These are phyloP conservation scores for Bryoglossum gracile DNA, from an alignment of 495 filamentous ascomycete species.

Conservation along the genomic window DNA sequence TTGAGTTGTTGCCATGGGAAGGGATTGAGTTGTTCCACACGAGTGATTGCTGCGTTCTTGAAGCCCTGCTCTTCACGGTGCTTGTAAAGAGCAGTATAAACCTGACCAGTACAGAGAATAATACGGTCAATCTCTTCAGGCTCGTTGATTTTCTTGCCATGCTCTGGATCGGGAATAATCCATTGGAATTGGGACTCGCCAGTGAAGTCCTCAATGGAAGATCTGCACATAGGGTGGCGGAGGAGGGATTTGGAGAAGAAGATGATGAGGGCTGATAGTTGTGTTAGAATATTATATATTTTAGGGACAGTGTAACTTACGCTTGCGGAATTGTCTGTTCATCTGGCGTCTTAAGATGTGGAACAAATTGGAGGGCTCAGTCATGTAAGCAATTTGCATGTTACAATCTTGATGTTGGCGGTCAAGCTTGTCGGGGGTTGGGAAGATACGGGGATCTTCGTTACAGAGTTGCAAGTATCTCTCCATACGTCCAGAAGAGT, in stretches of 20 bases:
- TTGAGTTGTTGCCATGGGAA: constrained; percentile 97
- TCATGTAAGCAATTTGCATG: constrained; percentile 97
- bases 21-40: constrained; percentile 94
- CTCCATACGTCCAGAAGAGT: constrained; percentile 96
- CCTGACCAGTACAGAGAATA: constrained; percentile 90
- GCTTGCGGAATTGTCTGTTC: constrained; percentile 98
- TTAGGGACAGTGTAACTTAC: constrained; percentile 45
- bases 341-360: constrained; percentile 95
- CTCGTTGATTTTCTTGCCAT: constrained; percentile 63
- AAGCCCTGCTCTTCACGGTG: constrained; percentile 77
- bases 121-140: constrained; percentile 90
- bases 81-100: constrained; percentile 84
- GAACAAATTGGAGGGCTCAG: constrained; percentile 87
- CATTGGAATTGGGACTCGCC: constrained; percentile 90
- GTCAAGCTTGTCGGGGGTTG: constrained; percentile 75
- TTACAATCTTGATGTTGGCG: constrained; percentile 99
- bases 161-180: constrained; percentile 85
- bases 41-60: constrained; percentile 85
- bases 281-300: background rate
- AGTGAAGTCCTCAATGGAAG: constrained; percentile 79
- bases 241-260: constrained; percentile 97
- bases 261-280: constrained; percentile 83
- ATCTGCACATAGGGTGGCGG: constrained; percentile 86
- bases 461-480: constrained; percentile 96
- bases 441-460: constrained; percentile 93